A percentile compares a stretch with the other conserved stretches of the same genome.
Conservation (phyloP, 129 eudicot genomes). For the Ambrosia artemisiifolia region DNA sequence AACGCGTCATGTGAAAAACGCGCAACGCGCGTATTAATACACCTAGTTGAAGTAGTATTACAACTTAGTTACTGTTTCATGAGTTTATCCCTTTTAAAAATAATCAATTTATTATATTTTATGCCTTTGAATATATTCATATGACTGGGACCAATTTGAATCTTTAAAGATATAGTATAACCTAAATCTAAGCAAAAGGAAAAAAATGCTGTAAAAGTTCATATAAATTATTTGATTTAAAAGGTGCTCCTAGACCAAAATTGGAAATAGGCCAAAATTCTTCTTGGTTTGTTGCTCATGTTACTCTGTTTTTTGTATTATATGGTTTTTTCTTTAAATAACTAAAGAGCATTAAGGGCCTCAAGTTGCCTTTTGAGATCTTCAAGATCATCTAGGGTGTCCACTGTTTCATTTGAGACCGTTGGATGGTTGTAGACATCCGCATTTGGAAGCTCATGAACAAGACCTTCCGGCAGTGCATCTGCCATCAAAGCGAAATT, state of each 20-base stretch:
- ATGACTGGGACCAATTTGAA: no score
- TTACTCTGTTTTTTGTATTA: background rate
- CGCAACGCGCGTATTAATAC: no score
- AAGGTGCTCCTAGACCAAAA: slow-evolving; percentile 11
- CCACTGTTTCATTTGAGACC: slow-evolving; percentile 17
- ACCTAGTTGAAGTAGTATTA: no score
- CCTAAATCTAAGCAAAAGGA: background rate
- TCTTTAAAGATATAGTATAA: no score
- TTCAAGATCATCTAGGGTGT: slow-evolving; percentile 39
- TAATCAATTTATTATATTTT: no score
- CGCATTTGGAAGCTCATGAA: slow-evolving; percentile 64
- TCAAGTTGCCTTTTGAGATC: slow-evolving; percentile 42
- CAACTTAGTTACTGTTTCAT: no score
- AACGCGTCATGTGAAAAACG: no score
- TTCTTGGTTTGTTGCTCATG: slow-evolving; percentile 12
- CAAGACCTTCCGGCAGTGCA: slow-evolving; percentile 68
- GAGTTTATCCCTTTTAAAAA: no score
- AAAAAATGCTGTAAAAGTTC: background rate
- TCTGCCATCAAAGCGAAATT: slow-evolving; percentile 25
- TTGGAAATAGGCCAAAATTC: slow-evolving; percentile 21
- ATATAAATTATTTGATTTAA: background rate
- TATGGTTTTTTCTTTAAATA: no score
- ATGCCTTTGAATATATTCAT: no score
- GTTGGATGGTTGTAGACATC: slow-evolving; percentile 35
- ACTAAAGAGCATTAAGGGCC: slow-evolving; percentile 32